These are phyloP conservation scores for Blastomyces emzantsi DNA, from an alignment of 2,329 filamentous ascomycete species.

Conservation along the genomic window DNA sequence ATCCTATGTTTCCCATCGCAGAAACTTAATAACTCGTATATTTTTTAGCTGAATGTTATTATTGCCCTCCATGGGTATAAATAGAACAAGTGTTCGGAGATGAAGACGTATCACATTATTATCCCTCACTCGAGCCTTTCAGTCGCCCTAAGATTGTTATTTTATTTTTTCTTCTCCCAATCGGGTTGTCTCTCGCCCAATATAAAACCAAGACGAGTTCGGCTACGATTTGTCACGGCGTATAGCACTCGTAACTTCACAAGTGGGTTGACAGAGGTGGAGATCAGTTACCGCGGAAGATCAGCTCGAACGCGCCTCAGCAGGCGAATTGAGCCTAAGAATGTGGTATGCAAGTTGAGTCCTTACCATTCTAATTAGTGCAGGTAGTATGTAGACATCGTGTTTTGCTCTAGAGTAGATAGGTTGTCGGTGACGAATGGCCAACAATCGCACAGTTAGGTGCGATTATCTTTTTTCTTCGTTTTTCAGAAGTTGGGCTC, in stretches of 20 bases:
- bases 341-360: background rate
- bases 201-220: background rate
- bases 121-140: too few relatives aligned
- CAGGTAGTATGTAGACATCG: background rate
- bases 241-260: background rate
- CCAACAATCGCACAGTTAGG: too few relatives aligned
- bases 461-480: too few relatives aligned
- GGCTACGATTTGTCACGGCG: background rate
- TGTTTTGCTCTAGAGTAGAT: too few relatives aligned
- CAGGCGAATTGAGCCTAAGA: background rate
- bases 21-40: background rate
- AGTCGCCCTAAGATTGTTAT: too few relatives aligned
- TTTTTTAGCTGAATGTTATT: background rate
- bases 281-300: background rate
- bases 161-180: background rate
- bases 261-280: background rate
- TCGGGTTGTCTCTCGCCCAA: background rate
- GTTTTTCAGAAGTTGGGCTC: too few relatives aligned
- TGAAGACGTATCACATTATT: too few relatives aligned
- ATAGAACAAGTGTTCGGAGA: too few relatives aligned
- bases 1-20: background rate
- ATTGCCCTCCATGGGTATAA: background rate
- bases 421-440: too few relatives aligned
- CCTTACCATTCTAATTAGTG: background rate
- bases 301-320: background rate